Evolutionary conservation across 345 rosid genomes (phyloP).

Genomic region (Melaleuca alternifolia): DNA sequence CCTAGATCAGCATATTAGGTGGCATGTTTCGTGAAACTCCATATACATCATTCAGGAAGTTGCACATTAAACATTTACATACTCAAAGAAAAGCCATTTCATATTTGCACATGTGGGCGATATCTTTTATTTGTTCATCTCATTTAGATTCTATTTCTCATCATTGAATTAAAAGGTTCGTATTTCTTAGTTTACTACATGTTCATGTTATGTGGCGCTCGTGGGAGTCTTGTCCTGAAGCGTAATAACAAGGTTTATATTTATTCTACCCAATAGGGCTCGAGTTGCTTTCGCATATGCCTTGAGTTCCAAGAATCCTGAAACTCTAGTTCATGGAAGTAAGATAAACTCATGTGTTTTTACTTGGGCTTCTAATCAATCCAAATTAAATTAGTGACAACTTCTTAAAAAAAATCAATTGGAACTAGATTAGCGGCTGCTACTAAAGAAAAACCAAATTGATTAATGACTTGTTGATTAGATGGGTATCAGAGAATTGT

Average conservation of each 20-base stretch:
- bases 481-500: not conserved
- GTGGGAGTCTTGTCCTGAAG: not conserved
- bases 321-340: not conserved
- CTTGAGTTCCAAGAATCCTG: fast-evolving
- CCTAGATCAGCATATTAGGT: not conserved
- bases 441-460: not conserved
- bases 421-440: not conserved
- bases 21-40: not conserved
- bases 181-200: too few relatives aligned
- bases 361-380: not conserved
- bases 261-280: not conserved
- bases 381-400: fast-evolving
- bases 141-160: too few relatives aligned
- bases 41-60: not conserved
- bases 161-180: not conserved
- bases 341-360: not conserved
- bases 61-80: not conserved
- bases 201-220: not conserved
- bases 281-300: not conserved
- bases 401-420: too few relatives aligned
- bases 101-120: not conserved
- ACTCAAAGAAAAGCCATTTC: too few relatives aligned
- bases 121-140: too few relatives aligned
- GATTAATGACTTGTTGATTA: fast-evolving
- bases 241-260: not conserved